Evolutionary conservation across 768 basidiomycete genomes (phyloP).

Genomic region (Suillus weaverae): DNA sequence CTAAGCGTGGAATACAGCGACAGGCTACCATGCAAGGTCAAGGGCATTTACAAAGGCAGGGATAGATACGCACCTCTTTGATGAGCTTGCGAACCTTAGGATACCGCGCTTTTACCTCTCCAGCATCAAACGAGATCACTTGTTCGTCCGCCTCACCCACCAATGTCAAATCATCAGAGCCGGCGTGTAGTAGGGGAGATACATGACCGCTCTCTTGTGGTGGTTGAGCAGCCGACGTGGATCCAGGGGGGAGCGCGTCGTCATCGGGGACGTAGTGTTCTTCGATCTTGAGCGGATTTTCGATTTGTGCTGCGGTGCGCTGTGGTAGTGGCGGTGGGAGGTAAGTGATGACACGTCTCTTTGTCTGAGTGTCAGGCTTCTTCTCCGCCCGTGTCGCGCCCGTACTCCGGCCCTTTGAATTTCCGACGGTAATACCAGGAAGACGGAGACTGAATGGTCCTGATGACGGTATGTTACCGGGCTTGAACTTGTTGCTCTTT

Average conservation of each 20-base stretch:
- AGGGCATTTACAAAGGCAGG: not conserved
- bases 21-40: not conserved
- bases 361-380: not conserved
- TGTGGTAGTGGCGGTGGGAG: constrained; percentile 23
- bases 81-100: constrained; percentile 16
- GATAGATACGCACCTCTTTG: constrained; percentile 25
- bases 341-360: constrained; percentile 29
- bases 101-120: constrained; percentile 22
- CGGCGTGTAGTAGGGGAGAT: constrained; percentile 13
- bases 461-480: constrained; percentile 16
- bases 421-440: constrained; percentile 10
- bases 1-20: constrained; percentile 12
- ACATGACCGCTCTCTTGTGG: not conserved
- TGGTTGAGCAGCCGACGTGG: not conserved
- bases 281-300: not conserved
- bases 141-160: constrained; percentile 23
- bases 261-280: not conserved
- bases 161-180: constrained; percentile 29
- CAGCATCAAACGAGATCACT: constrained; percentile 15
- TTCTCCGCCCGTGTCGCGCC: not conserved
- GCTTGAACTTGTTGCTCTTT: not conserved
- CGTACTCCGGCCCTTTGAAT: not conserved
- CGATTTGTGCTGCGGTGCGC: not conserved
- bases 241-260: not conserved
- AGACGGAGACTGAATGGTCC: constrained; percentile 25